Conservation (phyloP, 1,284 basidiomycete species). For the Apiotrichum domesticum region DNA sequence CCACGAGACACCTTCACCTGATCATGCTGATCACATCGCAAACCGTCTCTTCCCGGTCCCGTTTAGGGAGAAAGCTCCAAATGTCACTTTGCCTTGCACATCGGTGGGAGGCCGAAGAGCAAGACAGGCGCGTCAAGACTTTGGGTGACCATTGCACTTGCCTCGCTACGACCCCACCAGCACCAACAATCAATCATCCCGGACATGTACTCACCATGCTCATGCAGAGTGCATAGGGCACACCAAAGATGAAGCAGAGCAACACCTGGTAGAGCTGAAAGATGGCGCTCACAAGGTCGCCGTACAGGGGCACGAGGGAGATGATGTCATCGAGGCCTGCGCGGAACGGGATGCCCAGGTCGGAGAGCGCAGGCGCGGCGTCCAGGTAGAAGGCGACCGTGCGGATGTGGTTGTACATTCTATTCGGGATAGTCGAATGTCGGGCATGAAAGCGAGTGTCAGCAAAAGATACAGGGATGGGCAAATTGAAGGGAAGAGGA, state of each 20-base stretch:
- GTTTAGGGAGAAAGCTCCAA: too few species aligned
- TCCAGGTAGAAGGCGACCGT: conserved; percentile 46
- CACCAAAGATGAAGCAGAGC: conserved; percentile 43
- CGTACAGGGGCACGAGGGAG: conserved; percentile 45
- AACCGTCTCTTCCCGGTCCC: too few species aligned
- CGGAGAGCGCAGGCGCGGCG: conserved; percentile 43
- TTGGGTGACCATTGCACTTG: too few species aligned
- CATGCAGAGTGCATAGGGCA: conserved; percentile 26
- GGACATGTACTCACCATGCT: conserved; percentile 37
- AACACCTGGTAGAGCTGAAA: conserved; percentile 46
- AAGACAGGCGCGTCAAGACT: too few species aligned
- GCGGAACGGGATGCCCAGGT: conserved; percentile 46
- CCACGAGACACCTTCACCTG: too few species aligned
- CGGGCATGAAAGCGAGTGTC: not conserved
- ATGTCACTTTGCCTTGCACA: too few species aligned
- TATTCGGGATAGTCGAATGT: conserved; percentile 5
- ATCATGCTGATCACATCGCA: too few species aligned
- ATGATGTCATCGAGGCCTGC: conserved; percentile 47
- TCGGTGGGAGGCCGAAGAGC: too few species aligned
- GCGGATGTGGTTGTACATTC: conserved; percentile 45
- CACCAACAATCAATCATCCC: too few species aligned
- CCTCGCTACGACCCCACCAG: too few species aligned
- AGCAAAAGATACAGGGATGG: not conserved
- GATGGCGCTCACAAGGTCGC: conserved; percentile 42
- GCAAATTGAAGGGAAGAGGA: not conserved